These are phyloP conservation scores for Saccharomyces pastorianus DNA, from an alignment of 1,139 yeast species.

Conservation along the genomic window DNA sequence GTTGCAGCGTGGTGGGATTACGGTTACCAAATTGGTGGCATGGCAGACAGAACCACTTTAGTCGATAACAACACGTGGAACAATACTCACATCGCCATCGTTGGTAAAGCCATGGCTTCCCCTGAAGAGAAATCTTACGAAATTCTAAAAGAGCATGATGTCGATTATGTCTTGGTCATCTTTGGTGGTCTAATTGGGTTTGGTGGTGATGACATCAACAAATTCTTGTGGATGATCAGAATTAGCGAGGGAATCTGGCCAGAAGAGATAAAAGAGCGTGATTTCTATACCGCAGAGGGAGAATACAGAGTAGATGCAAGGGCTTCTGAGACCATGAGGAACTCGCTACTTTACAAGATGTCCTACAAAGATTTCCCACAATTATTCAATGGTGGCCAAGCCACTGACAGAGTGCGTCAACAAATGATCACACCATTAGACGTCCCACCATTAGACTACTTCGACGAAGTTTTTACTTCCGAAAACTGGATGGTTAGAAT, in stretches of 20 bases:
- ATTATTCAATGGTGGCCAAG: conserved; percentile 54
- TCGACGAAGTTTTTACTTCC: conserved; percentile 91
- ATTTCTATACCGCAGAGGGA: conserved; percentile 75
- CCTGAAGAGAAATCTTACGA: conserved; percentile 83
- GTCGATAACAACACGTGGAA: conserved; percentile 99
- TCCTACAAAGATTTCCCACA: conserved; percentile 82
- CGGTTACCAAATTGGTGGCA: conserved; percentile 98
- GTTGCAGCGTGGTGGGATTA: conserved; percentile 99
- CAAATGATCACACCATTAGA: conserved; percentile 58
- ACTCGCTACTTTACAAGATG: conserved; percentile 92
- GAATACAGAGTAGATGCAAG: conserved; percentile 79
- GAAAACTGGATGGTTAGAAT: conserved; percentile 97
- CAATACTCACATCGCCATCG: conserved; percentile 98
- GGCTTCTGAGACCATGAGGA: conserved; percentile 78
- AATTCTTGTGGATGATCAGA: conserved; percentile 97
- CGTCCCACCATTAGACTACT: conserved; percentile 57
- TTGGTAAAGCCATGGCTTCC: conserved; percentile 95
- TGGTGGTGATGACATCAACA: conserved; percentile 95
- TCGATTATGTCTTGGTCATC: conserved; percentile 84
- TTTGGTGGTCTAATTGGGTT: conserved; percentile 93
- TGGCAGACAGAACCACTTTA: conserved; percentile 97
- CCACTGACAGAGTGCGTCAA: conserved; percentile 78
- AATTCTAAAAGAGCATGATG: conserved; percentile 83
- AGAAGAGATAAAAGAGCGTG: conserved; percentile 81
- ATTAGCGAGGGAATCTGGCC: conserved; percentile 99